Evolutionary conservation across 1,284 basidiomycete genomes (phyloP).

Genomic region (Cutaneotrichosporon daszewskae): DNA sequence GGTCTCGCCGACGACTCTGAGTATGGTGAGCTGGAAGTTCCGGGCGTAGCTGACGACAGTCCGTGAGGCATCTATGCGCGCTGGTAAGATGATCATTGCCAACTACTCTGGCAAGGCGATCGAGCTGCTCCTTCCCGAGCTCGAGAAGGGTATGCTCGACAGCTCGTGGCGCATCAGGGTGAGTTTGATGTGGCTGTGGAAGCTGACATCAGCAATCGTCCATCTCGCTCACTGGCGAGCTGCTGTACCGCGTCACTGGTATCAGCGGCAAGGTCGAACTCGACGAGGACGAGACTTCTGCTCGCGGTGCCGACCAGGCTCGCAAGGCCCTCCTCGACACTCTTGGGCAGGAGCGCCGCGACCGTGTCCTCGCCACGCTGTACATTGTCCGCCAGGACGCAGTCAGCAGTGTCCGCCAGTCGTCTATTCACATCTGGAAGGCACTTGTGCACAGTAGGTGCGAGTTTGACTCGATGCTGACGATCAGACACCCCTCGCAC

Average conservation of each 20-base stretch:
- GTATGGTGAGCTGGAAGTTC: slow-evolving; percentile 51
- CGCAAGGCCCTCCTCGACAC: slow-evolving; percentile 79
- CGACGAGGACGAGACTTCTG: slow-evolving; percentile 68
- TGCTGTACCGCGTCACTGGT: slow-evolving; percentile 96
- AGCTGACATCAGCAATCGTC: slow-evolving; percentile 67
- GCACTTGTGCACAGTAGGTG: slow-evolving; percentile 75
- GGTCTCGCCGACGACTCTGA: slow-evolving; percentile 93
- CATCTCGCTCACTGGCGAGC: slow-evolving; percentile 89
- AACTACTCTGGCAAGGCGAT: slow-evolving; percentile 92
- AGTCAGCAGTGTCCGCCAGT: slow-evolving; percentile 80
- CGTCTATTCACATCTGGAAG: slow-evolving; percentile 97
- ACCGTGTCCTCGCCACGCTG: slow-evolving; percentile 82
- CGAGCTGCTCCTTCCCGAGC: slow-evolving; percentile 87
- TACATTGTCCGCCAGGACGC: slow-evolving; percentile 91
- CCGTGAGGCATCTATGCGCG: slow-evolving; percentile 93
- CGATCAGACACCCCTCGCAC: slow-evolving; percentile 43
- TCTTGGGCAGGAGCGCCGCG: slow-evolving; percentile 80
- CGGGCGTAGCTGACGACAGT: slow-evolving; percentile 47
- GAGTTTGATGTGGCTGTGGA: slow-evolving; percentile 32
- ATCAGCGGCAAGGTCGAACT: slow-evolving; percentile 86
- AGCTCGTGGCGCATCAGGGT: slow-evolving; percentile 90
- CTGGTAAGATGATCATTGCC: slow-evolving; percentile 96
- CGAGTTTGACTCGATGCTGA: slow-evolving; percentile 1
- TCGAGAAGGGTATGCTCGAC: slow-evolving; percentile 94
- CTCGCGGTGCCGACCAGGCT: slow-evolving; percentile 68